Evolutionary conservation across 2,329 filamentous ascomycete species (phyloP).

Genomic region (Trichoderma atroviride): DNA sequence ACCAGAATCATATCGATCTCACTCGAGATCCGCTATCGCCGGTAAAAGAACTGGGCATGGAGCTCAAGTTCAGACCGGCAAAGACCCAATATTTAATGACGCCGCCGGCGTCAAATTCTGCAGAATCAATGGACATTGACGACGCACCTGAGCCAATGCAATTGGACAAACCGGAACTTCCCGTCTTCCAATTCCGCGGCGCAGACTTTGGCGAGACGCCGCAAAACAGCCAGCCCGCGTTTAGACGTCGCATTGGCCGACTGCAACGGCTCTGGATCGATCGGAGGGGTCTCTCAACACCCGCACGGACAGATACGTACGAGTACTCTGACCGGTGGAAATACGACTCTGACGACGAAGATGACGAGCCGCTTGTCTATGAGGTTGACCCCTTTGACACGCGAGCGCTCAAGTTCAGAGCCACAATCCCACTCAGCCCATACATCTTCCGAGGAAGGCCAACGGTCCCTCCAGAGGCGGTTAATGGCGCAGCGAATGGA

Average conservation of each 20-base stretch:
- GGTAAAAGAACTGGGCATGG: conserved; percentile 64
- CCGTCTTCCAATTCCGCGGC: conserved; percentile 52
- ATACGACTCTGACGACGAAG: conserved; percentile 85
- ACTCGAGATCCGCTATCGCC: conserved; percentile 85
- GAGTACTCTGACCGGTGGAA: conserved; percentile 72
- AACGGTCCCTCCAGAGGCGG: conserved; percentile 36
- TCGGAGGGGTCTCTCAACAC: conserved; percentile 66
- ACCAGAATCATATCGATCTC: conserved; percentile 83
- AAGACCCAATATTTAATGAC: conserved; percentile 73
- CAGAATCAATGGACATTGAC: conserved; percentile 61
- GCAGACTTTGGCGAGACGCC: conserved; percentile 43
- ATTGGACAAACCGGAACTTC: conserved; percentile 39
- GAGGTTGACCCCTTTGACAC: conserved; percentile 72
- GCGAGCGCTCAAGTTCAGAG: conserved; percentile 61
- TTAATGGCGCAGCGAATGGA: conserved; percentile 32
- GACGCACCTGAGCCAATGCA: conserved; percentile 49
- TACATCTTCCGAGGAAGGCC: conserved; percentile 46
- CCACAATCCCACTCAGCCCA: conserved; percentile 57
- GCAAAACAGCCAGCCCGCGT: conserved; percentile 61
- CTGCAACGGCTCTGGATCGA: conserved; percentile 88
- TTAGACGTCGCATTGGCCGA: conserved; percentile 81
- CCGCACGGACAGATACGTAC: conserved; percentile 49
- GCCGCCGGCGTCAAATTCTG: conserved; percentile 59
- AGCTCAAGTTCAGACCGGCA: conserved; percentile 69
- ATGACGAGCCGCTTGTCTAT: conserved; percentile 75